These are phyloP conservation scores for Tricholoma saponaceum DNA, from an alignment of 768 basidiomycete species.

Conservation along the genomic window DNA sequence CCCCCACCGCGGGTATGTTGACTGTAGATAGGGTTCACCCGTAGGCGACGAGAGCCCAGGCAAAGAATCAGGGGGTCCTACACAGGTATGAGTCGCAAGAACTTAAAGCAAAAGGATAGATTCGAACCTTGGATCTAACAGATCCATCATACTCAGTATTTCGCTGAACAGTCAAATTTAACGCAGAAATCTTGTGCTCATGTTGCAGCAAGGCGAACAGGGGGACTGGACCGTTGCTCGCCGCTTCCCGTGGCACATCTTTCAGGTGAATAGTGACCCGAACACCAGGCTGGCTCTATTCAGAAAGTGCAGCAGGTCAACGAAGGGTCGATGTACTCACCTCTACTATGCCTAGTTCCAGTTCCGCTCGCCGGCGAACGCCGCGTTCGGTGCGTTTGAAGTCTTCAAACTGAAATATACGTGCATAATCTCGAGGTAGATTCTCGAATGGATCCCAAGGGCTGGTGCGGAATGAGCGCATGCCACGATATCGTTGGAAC, in stretches of 20 bases:
- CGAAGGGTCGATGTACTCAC: conserved; percentile 36
- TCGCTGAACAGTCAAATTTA: conserved; percentile 90
- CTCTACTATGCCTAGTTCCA: conserved; percentile 57
- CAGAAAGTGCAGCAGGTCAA: neutral
- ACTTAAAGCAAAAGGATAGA: neutral
- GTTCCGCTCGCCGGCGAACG: conserved; percentile 62
- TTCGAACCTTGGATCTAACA: conserved; percentile 81
- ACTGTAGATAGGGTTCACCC: conserved; percentile 86
- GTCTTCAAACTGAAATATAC: conserved; percentile 96
- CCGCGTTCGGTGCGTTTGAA: conserved; percentile 80
- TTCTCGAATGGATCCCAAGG: conserved; percentile 99
- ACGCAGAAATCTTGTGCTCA: conserved; percentile 91
- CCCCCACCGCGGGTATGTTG: conserved; percentile 89
- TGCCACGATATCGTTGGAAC: conserved; percentile 89
- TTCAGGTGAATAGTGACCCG: conserved; percentile 76
- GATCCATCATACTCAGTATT: conserved; percentile 92
- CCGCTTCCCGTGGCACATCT: conserved; percentile 66
- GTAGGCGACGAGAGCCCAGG: conserved; percentile 82
- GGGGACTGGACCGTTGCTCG: conserved; percentile 46
- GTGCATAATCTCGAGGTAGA: conserved; percentile 87
- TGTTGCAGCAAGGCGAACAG: conserved; percentile 87
- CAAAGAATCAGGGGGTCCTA: conserved; percentile 88
- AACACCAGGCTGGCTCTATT: conserved; percentile 59
- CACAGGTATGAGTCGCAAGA: conserved; percentile 3
- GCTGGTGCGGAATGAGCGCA: conserved; percentile 91